A percentile compares a stretch with the other conserved stretches of the same genome.
phyloP scores from a whole-genome alignment of 805 yeast species.

The Yueomyces sp. region DNA sequence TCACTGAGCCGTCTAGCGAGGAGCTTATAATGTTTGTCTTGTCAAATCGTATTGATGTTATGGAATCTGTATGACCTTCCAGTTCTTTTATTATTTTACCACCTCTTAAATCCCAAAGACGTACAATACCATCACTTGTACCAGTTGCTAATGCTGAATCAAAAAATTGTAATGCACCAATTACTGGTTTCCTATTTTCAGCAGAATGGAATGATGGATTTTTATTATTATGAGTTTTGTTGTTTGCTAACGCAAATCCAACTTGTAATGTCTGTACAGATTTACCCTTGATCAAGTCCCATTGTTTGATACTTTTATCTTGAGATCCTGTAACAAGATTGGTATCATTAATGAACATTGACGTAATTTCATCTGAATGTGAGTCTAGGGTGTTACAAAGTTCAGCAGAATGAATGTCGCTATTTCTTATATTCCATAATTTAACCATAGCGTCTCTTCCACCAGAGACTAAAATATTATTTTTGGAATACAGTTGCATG shows the following conservation, averaged over 20 bases:
- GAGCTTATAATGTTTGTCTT: conserved; percentile 52
- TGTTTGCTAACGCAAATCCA: conserved; percentile 24
- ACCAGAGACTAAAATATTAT: conserved; percentile 35
- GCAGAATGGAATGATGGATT: neutral
- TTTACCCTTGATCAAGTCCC: conserved; percentile 57
- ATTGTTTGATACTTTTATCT: conserved; percentile 60
- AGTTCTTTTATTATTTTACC: conserved; percentile 52
- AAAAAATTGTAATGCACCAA: conserved; percentile 56
- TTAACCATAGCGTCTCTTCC: conserved; percentile 50
- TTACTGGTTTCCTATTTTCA: conserved; percentile 27
- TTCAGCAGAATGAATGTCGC: conserved; percentile 14
- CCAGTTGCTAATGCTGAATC: conserved; percentile 75
- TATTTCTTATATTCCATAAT: conserved; percentile 39
- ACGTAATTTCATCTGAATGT: conserved; percentile 55
- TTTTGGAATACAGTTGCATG: conserved; percentile 40
- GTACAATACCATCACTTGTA: conserved; percentile 59
- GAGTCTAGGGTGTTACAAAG: conserved; percentile 42
- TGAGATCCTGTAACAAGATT: conserved; percentile 57
- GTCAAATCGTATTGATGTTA: conserved; percentile 57
- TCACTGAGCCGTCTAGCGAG: conserved; percentile 44
- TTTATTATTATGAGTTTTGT: conserved; percentile 1
- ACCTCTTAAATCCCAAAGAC: conserved; percentile 64
- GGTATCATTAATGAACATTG: conserved; percentile 39
- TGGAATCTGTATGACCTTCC: conserved; percentile 57
- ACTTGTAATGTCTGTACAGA: conserved; percentile 56